Evolutionary conservation across 768 basidiomycete species (phyloP), one percentile per base, ranked within the genome.

Genomic region (Termitomyces sp.): DNA sequence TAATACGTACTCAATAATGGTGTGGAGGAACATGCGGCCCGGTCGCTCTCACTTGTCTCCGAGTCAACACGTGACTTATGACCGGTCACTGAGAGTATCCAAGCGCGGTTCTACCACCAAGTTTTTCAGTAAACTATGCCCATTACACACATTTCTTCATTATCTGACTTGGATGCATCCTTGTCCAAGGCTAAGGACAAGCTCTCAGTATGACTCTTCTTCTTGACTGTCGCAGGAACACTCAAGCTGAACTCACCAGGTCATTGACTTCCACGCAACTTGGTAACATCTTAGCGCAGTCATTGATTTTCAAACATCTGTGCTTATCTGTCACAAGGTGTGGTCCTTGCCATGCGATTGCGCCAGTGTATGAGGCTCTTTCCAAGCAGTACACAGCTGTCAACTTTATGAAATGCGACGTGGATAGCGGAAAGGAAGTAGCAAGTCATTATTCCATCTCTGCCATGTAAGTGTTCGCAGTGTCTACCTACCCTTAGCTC

Each of bases 261-360:
- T 93, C 58, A 90, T 93, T 59, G 91, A 93, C 71, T 93, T 93
- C 66, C 88, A 92, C 69, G 91, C 91, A 55, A 81, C 85, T 59
- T 93, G 91, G 91, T 90, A 62, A 62, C 72, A 63, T 36, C 4
- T 57, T 46, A 4, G 9, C 37, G 37, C 20, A 18, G 9, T 34
- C 22, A 24, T 46, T 43, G 26, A 57, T 48, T 39, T 2, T 10
- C 24, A 34, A 44, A 14, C 14, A 52, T n/a, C 49, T 55, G 59
- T 32, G 32, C 39, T 54, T 52, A 61, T 67, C 46, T 61, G 57
- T 26, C 20, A 20, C n/a, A 62, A 92, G 90, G 92, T 93, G 91
- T 78, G 86, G 88, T 1, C 92, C 92, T 36, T 94, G 91, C 67
- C 89, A 90, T 69, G 78, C 79, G 42, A 94, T 94, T 61, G 91